Conservation (phyloP, 2,329 filamentous ascomycete genomes). For the Thermothelomyces thermophilus region DNA sequence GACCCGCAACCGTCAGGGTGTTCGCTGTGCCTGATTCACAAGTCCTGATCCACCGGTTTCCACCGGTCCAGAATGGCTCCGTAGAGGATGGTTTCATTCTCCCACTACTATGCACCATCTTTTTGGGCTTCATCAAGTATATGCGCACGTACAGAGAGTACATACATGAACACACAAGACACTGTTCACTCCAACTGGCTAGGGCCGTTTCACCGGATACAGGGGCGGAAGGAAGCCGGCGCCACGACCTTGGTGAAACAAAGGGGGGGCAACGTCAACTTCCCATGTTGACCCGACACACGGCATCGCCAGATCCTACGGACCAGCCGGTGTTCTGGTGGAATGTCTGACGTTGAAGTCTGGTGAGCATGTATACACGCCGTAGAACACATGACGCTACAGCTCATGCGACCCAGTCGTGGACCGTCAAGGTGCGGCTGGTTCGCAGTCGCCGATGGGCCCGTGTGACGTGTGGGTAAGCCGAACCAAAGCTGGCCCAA, state of each 20-base stretch:
- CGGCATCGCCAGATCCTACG: not conserved
- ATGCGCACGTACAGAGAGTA: too few species aligned
- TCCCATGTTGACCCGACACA: not conserved
- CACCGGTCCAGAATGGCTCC: too few species aligned
- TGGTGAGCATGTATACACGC: constrained; percentile 2
- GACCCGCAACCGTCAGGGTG: constrained; percentile 6
- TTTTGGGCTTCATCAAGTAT: not conserved
- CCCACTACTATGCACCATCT: constrained; percentile 3
- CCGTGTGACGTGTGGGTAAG: constrained; percentile 9
- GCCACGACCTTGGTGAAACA: constrained; percentile 6
- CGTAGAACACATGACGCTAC: constrained; percentile 25
- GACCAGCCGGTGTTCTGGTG: not conserved
- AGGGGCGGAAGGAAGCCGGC: not conserved
- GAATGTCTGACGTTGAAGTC: constrained; percentile 4
- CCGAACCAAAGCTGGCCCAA: constrained; percentile 21
- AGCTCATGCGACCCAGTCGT: constrained; percentile 24
- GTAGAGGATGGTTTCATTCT: constrained; percentile 4
- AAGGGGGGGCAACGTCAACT: not conserved
- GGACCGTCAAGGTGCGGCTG: constrained; percentile 14
- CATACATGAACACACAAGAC: not conserved
- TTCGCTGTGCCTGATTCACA: constrained; percentile 21
- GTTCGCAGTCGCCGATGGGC: constrained; percentile 6
- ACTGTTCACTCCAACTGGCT: not conserved
- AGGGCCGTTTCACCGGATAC: not conserved
- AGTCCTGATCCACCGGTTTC: constrained; percentile 15